Evolutionary conservation across 2,329 filamentous ascomycete species (phyloP).

Genomic region (Talaromyces albobiverticillius): DNA sequence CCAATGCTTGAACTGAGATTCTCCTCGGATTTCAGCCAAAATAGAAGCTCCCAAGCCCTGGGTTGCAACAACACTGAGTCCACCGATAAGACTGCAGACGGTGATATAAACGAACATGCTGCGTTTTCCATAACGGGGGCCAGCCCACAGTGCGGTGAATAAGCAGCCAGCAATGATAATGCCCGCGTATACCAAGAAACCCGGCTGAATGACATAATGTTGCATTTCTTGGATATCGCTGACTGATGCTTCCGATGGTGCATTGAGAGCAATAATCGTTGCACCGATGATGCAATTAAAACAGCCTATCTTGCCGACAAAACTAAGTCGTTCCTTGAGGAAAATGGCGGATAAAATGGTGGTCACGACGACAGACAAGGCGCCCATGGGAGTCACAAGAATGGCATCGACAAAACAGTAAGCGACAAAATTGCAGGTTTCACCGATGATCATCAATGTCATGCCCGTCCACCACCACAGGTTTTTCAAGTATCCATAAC

Average conservation of each 20-base stretch:
- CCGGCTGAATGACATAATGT: slow-evolving; percentile 76
- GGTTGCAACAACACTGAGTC: slow-evolving; percentile 89
- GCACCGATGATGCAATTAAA: slow-evolving; percentile 93
- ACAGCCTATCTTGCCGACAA: slow-evolving; percentile 93
- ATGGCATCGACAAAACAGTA: slow-evolving; percentile 98
- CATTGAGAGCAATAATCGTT: slow-evolving; percentile 91
- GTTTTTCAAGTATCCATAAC: slow-evolving; percentile 96
- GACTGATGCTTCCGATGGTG: slow-evolving; percentile 80
- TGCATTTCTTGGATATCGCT: slow-evolving; percentile 90
- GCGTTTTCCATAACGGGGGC: slow-evolving; percentile 87
- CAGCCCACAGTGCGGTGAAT: slow-evolving; percentile 75
- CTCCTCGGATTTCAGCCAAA: slow-evolving; percentile 77
- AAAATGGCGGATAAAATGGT: slow-evolving; percentile 91
- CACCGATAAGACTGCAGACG: slow-evolving; percentile 93
- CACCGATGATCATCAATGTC: slow-evolving; percentile 93
- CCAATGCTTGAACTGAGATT: slow-evolving; percentile 93
- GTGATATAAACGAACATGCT: slow-evolving; percentile 97
- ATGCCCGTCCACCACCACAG: slow-evolving; percentile 93
- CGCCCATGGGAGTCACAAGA: slow-evolving; percentile 86
- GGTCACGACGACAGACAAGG: slow-evolving; percentile 86
- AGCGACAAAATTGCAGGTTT: slow-evolving; percentile 95
- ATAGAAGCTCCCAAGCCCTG: slow-evolving; percentile 91
- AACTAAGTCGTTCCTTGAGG: slow-evolving; percentile 88
- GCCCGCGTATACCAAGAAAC: slow-evolving; percentile 81
- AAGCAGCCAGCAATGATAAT: slow-evolving; percentile 72